Percentiles rank a stretch among this genome's conserved stretches.
phyloP scores from a whole-genome alignment of 139 green algal genomes.

The Micractinium conductrix region DNA sequence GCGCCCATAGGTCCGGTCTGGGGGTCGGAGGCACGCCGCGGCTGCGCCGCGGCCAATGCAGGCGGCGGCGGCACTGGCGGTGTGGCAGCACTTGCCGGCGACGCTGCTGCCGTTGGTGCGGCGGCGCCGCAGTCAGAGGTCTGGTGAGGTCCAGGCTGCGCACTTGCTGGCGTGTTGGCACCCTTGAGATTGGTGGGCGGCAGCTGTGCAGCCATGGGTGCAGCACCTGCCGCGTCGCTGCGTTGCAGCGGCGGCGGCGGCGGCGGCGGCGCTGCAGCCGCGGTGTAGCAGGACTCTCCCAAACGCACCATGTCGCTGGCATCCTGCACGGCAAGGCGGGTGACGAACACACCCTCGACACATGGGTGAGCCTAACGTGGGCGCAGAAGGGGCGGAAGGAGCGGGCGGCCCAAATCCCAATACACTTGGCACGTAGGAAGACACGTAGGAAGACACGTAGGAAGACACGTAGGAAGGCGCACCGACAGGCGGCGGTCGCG shows the following conservation, averaged over 20 bases:
- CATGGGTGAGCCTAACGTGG: neutral
- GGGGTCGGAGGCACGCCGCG: neutral
- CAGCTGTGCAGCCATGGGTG: neutral
- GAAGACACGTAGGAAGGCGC: neutral
- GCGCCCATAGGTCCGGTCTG: neutral
- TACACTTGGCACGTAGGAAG: no score
- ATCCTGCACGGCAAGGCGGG: neutral
- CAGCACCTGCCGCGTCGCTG: no score
- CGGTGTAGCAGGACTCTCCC: neutral
- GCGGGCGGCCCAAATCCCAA: neutral
- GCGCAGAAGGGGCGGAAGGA: neutral
- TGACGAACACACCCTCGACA: neutral
- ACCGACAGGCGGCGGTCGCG: neutral
- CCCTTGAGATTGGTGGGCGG: no score
- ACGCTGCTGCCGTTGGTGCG: no score
- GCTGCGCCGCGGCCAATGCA: neutral
- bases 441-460: no score
- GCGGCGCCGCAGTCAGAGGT: no score
- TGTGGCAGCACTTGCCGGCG: no score
- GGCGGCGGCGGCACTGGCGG: no score
- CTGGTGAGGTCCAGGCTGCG: no score
- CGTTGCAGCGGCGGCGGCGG: no score
- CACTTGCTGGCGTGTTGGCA: no score
- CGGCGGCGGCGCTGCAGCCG: no score
- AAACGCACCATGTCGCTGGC: neutral